phyloP scores from a whole-genome alignment of 75 land plant species.

The Picea glauca region DNA sequence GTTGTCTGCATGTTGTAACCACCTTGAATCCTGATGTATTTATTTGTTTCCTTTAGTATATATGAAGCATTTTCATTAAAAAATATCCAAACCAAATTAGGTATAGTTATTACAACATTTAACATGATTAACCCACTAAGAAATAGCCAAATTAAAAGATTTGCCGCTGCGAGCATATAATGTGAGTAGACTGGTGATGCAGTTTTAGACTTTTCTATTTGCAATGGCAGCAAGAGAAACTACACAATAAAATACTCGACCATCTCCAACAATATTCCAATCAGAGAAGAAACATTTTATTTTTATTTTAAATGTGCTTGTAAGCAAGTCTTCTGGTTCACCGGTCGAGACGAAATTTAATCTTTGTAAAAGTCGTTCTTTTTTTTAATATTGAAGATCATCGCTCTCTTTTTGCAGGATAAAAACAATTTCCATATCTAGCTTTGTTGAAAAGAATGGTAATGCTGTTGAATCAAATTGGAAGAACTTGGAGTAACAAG shows the following conservation, averaged over 20 bases:
- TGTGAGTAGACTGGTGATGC: neutral
- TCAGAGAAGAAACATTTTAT: neutral
- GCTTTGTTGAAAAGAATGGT: constrained; percentile 4
- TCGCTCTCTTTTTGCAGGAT: neutral
- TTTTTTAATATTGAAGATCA: neutral
- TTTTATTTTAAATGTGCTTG: too few species aligned
- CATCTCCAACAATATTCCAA: constrained; percentile 6
- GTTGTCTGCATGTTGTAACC: too few species aligned
- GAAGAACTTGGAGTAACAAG: neutral
- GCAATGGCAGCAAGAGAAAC: neutral
- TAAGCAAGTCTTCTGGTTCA: too few species aligned
- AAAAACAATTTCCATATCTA: neutral
- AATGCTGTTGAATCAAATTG: neutral
- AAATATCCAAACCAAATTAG: neutral
- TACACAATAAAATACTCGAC: neutral
- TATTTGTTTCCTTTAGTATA: too few species aligned
- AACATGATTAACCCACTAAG: neutral
- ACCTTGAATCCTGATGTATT: too few species aligned
- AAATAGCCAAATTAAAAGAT: neutral
- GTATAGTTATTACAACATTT: neutral
- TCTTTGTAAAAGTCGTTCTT: too few species aligned
- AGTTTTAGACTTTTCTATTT: neutral
- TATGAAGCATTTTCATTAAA: too few species aligned
- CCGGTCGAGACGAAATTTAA: neutral
- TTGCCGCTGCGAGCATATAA: neutral